phyloP scores from a whole-genome alignment of 1,284 basidiomycete species.

The Erythrobasidium hasegawianum region DNA sequence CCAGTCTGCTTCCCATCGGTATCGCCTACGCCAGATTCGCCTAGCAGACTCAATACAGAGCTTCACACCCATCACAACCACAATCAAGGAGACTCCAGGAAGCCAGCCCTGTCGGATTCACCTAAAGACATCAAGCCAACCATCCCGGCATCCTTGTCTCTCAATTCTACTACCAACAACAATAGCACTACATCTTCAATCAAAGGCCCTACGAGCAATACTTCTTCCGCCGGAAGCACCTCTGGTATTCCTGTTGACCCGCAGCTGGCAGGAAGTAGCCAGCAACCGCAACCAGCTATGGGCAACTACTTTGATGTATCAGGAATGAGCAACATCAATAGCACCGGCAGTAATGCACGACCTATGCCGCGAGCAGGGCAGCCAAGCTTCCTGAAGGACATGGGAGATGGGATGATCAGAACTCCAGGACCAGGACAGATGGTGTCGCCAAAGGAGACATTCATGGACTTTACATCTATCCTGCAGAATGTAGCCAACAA shows the following conservation, averaged over 20 bases:
- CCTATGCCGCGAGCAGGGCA: constrained; percentile 16
- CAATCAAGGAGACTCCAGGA: too few relatives aligned
- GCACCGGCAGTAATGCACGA: not conserved
- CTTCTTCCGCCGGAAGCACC: not conserved
- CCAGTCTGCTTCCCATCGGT: constrained; percentile 26
- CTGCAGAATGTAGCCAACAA: not conserved
- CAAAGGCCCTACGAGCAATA: not conserved
- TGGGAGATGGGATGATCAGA: constrained; percentile 20
- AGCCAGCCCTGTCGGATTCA: too few relatives aligned
- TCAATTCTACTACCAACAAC: not conserved
- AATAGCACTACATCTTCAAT: not conserved
- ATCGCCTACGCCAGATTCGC: constrained; percentile 9
- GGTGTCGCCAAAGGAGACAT: constrained; percentile 20
- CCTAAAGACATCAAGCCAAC: too few relatives aligned
- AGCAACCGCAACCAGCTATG: not conserved
- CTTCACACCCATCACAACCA: too few relatives aligned
- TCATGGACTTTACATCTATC: constrained; percentile 11
- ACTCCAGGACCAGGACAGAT: constrained; percentile 20
- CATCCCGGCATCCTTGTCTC: too few relatives aligned
- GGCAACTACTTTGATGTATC: not conserved
- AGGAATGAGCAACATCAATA: not conserved
- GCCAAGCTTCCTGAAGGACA: constrained; percentile 30
- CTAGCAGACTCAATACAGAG: not conserved
- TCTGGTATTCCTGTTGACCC: not conserved
- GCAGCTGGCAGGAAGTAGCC: not conserved